These are phyloP conservation scores for Aspergillus ustus DNA, from an alignment of 2,329 filamentous ascomycete species.

Conservation along the genomic window DNA sequence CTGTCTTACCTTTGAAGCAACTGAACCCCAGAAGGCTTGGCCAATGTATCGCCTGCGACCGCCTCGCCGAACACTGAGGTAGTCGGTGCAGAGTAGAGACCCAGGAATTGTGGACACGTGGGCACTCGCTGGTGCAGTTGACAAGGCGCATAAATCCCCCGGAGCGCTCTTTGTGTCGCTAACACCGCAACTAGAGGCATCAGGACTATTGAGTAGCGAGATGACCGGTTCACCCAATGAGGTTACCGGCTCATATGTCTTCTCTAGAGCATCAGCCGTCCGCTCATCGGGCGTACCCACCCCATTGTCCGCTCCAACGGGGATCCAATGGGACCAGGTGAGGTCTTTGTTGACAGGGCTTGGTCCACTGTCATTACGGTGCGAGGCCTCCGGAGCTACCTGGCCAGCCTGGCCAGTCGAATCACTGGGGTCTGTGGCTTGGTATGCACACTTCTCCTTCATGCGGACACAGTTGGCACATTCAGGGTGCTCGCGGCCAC, in stretches of 20 bases:
- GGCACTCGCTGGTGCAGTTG: background rate
- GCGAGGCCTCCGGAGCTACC: background rate
- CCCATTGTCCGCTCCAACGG: background rate
- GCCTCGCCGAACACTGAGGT: background rate
- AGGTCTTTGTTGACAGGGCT: background rate
- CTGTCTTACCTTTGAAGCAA: background rate
- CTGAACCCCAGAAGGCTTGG: background rate
- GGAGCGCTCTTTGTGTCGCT: too few species aligned
- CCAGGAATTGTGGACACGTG: background rate
- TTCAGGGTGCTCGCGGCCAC: conserved; percentile 8
- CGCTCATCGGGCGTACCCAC: background rate
- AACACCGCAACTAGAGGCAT: too few species aligned
- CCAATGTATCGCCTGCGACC: background rate
- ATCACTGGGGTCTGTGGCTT: background rate
- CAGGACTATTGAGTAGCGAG: too few species aligned
- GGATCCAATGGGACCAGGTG: background rate
- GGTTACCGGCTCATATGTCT: too few species aligned
- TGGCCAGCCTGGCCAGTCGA: background rate
- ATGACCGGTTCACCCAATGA: too few species aligned
- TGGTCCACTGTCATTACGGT: background rate
- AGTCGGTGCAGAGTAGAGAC: background rate
- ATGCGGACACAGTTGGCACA: conserved; percentile 6
- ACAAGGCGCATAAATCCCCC: background rate
- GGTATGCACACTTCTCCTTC: conserved; percentile 3
- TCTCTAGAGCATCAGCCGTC: background rate